Evolutionary conservation across 768 basidiomycete genomes (phyloP).

Genomic region (Lentinula lateritia): DNA sequence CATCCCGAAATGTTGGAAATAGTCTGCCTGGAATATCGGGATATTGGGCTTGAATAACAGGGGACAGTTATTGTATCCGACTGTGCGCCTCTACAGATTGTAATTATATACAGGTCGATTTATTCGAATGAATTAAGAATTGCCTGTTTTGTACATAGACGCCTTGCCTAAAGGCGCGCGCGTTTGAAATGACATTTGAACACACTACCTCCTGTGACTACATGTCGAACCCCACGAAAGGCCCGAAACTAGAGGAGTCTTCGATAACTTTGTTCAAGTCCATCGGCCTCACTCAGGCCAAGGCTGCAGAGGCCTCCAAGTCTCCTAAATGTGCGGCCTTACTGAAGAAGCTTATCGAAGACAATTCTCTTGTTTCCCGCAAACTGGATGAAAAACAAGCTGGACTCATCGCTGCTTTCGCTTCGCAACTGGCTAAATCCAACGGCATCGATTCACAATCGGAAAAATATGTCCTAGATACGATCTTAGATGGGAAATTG

Average conservation of each 20-base stretch:
- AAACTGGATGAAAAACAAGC: slow-evolving; percentile 74
- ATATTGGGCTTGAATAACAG: background rate
- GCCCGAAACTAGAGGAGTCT: slow-evolving; percentile 21
- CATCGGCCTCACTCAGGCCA: slow-evolving; percentile 69
- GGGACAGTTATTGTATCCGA: background rate
- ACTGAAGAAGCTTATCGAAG: slow-evolving; percentile 65
- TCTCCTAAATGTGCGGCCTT: slow-evolving; percentile 69
- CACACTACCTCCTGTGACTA: background rate
- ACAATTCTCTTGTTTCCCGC: slow-evolving; percentile 37
- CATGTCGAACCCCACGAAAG: slow-evolving; percentile 12
- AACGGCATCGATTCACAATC: slow-evolving; percentile 43
- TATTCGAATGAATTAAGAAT: background rate
- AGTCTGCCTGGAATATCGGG: background rate
- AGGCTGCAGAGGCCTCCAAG: slow-evolving; percentile 80
- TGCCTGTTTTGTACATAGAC: background rate
- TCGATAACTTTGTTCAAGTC: slow-evolving; percentile 58
- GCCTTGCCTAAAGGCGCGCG: background rate
- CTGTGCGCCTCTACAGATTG: background rate
- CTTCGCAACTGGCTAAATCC: slow-evolving; percentile 55
- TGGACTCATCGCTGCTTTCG: slow-evolving; percentile 60
- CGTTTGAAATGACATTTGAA: background rate
- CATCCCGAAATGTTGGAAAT: background rate
- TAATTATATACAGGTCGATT: background rate
- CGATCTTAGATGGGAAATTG: slow-evolving; percentile 66
- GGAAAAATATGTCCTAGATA: slow-evolving; percentile 56